These are phyloP conservation scores for Herpotrichia juniperi DNA, from an alignment of 2,329 filamentous ascomycete species.

Conservation along the genomic window DNA sequence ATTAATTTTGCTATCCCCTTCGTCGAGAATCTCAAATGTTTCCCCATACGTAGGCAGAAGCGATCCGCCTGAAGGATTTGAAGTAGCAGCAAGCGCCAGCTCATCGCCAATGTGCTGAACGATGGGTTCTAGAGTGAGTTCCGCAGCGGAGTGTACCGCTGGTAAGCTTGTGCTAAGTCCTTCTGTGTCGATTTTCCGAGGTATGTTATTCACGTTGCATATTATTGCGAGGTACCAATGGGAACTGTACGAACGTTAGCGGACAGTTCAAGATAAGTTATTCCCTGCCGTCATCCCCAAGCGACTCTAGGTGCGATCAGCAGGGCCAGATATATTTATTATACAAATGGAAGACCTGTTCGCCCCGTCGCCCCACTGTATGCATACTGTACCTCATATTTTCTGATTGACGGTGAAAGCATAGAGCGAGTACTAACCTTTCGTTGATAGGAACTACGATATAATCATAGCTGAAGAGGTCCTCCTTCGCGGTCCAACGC, in stretches of 20 bases:
- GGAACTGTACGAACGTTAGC: slow-evolving; percentile 30
- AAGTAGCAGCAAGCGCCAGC: background rate
- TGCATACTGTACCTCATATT: too few relatives aligned
- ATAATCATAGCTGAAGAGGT: slow-evolving; percentile 86
- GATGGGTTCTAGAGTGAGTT: background rate
- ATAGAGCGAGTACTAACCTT: slow-evolving; percentile 40
- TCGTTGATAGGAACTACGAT: slow-evolving; percentile 93
- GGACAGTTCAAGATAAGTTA: slow-evolving; percentile 5
- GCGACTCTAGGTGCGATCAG: background rate
- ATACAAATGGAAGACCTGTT: too few relatives aligned
- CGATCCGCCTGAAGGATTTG: background rate
- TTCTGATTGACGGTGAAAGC: background rate
- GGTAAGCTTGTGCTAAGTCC: slow-evolving; percentile 5
- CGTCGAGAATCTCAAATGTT: slow-evolving; percentile 27
- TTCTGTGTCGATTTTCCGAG: slow-evolving; percentile 31
- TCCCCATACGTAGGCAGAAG: slow-evolving; percentile 4
- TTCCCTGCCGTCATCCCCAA: background rate
- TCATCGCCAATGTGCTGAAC: background rate
- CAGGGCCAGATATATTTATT: too few relatives aligned
- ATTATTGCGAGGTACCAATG: slow-evolving; percentile 98
- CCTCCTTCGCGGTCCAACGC: slow-evolving; percentile 84
- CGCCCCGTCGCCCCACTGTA: too few relatives aligned
- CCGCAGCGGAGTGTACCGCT: background rate
- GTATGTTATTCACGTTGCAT: slow-evolving; percentile 79
- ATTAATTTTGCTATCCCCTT: slow-evolving; percentile 22